Evolutionary conservation across 2,329 filamentous ascomycete species (phyloP).

Genomic region (Fusarium protoensiforme): DNA sequence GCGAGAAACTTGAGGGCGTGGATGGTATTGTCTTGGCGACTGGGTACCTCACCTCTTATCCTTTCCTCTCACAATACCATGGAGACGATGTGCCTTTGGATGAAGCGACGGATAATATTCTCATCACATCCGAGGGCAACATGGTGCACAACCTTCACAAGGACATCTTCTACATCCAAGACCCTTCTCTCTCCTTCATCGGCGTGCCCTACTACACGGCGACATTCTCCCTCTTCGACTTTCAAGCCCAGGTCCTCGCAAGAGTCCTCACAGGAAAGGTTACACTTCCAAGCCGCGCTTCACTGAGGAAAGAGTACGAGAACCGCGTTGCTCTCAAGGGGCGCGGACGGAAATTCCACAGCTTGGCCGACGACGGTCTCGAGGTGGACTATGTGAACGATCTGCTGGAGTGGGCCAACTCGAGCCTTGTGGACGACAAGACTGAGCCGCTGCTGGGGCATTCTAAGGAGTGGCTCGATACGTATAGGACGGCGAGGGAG

Average conservation of each 20-base stretch:
- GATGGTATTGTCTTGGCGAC: slow-evolving; percentile 74
- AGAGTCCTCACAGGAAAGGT: slow-evolving; percentile 65
- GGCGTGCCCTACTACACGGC: slow-evolving; percentile 74
- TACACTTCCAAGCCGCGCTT: neutral
- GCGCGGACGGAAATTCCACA: slow-evolving; percentile 41
- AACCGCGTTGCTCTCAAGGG: slow-evolving; percentile 27
- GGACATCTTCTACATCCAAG: slow-evolving; percentile 77
- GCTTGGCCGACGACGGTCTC: slow-evolving; percentile 31
- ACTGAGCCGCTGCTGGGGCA: slow-evolving; percentile 21
- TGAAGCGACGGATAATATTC: slow-evolving; percentile 61
- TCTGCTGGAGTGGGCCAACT: slow-evolving; percentile 37
- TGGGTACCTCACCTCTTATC: slow-evolving; percentile 75
- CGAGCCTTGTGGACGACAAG: neutral
- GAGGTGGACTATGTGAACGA: slow-evolving; percentile 40
- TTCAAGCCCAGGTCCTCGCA: slow-evolving; percentile 72
- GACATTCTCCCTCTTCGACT: slow-evolving; percentile 77
- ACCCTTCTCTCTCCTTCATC: slow-evolving; percentile 72
- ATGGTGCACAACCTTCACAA: slow-evolving; percentile 75
- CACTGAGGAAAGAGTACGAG: slow-evolving; percentile 37
- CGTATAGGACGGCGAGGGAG: slow-evolving; percentile 20
- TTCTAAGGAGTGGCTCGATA: slow-evolving; percentile 28
- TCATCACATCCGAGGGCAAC: slow-evolving; percentile 72
- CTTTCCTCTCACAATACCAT: slow-evolving; percentile 67
- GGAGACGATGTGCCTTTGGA: slow-evolving; percentile 51
- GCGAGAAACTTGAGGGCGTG: slow-evolving; percentile 63